Percentiles rank a stretch among this genome's conserved stretches.
These are phyloP conservation scores for Candida nitratophila DNA, from an alignment of 805 yeast genomes.

Conservation along the genomic window DNA sequence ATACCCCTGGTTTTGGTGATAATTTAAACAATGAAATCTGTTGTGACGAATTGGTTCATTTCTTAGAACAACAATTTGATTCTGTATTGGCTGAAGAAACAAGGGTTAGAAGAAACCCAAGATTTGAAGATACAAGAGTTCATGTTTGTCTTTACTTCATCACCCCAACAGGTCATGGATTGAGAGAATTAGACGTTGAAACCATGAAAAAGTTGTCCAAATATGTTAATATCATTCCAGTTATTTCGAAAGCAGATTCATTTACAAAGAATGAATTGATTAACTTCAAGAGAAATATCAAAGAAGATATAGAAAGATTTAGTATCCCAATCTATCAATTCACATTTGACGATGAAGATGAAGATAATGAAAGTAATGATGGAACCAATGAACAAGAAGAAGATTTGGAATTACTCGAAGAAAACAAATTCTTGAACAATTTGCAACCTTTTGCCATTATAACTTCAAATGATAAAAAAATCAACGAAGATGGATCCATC, in stretches of 20 bases:
- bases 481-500: conserved; percentile 32
- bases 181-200: conserved; percentile 65
- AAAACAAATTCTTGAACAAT: conserved; percentile 51
- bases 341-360: conserved; percentile 65
- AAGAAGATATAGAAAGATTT: conserved; percentile 55
- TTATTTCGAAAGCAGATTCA: conserved; percentile 64
- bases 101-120: conserved; percentile 77
- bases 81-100: conserved; percentile 80
- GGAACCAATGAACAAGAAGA: conserved; percentile 47
- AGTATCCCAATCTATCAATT: conserved; percentile 74
- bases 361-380: conserved; percentile 59
- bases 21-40: conserved; percentile 57
- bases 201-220: conserved; percentile 66
- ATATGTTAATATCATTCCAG: conserved; percentile 68
- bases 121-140: conserved; percentile 70
- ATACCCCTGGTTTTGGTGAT: conserved; percentile 59
- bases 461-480: conserved; percentile 44
- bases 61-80: conserved; percentile 72
- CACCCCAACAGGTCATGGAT: conserved; percentile 72
- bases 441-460: conserved; percentile 75
- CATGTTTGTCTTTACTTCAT: conserved; percentile 69
- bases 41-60: conserved; percentile 56
- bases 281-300: conserved; percentile 52
- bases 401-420: conserved; percentile 62
- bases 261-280: conserved; percentile 55